Evolutionary conservation across 805 yeast genomes (phyloP).

Genomic region (Priceomyces castillae): DNA sequence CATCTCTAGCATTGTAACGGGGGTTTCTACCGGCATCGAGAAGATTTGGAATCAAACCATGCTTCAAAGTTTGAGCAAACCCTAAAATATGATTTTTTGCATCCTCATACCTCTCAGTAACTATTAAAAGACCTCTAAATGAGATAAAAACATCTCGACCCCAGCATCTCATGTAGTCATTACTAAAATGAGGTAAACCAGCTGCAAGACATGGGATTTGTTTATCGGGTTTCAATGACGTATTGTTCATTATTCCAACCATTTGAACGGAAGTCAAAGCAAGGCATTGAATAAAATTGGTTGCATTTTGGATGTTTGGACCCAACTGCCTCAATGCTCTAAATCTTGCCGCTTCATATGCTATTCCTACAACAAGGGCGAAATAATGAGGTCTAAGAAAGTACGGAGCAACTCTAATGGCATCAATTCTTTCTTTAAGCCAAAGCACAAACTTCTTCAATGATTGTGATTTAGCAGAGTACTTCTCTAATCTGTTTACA

Average conservation of each 20-base stretch:
- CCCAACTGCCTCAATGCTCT: slow-evolving; percentile 61
- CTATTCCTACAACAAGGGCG: slow-evolving; percentile 74
- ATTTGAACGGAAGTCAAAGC: slow-evolving; percentile 84
- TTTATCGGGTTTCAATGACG: slow-evolving; percentile 68
- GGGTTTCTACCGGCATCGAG: slow-evolving; percentile 93
- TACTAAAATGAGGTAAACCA: slow-evolving; percentile 91
- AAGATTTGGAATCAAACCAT: slow-evolving; percentile 91
- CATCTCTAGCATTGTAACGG: slow-evolving; percentile 93
- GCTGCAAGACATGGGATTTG: slow-evolving; percentile 84
- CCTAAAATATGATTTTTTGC: slow-evolving; percentile 80
- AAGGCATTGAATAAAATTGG: slow-evolving; percentile 73
- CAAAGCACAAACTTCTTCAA: slow-evolving; percentile 60
- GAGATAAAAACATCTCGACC: slow-evolving; percentile 95
- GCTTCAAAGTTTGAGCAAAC: slow-evolving; percentile 88
- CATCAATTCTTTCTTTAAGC: slow-evolving; percentile 63
- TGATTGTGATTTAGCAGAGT: slow-evolving; percentile 43
- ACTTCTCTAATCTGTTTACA: slow-evolving; percentile 58
- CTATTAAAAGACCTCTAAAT: slow-evolving; percentile 73
- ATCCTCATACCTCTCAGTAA: slow-evolving; percentile 73
- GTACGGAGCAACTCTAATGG: slow-evolving; percentile 66
- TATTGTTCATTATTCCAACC: slow-evolving; percentile 69
- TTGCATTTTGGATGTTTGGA: slow-evolving; percentile 53
- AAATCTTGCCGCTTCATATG: slow-evolving; percentile 77
- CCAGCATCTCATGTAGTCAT: slow-evolving; percentile 95
- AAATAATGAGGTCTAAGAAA: slow-evolving; percentile 85